These are phyloP conservation scores for Ceratocystis smalleyi DNA, from an alignment of 2,329 filamentous ascomycete species.

Conservation along the genomic window DNA sequence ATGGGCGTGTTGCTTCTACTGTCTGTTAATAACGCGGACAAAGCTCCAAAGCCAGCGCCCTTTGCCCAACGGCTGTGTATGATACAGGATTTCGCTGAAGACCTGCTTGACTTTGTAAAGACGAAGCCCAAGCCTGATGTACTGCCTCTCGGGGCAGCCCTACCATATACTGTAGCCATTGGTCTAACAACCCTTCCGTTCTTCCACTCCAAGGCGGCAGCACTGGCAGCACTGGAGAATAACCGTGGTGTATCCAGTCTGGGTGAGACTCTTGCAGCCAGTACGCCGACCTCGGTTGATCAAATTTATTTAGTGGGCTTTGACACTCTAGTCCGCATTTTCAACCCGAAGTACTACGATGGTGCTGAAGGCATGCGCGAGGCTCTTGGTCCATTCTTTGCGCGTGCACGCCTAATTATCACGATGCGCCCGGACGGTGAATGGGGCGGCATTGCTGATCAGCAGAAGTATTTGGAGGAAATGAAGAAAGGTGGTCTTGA, in stretches of 20 bases:
- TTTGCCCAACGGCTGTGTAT: conserved; percentile 54
- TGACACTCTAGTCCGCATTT: conserved; percentile 59
- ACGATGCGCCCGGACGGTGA: conserved; percentile 45
- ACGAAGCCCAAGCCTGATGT: background rate
- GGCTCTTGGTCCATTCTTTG: conserved; percentile 48
- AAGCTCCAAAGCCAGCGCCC: conserved; percentile 48
- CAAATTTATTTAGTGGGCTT: conserved; percentile 61
- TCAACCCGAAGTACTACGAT: conserved; percentile 56
- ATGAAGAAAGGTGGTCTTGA: conserved; percentile 25
- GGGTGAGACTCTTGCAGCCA: background rate
- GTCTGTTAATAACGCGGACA: conserved; percentile 50
- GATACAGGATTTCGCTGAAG: conserved; percentile 53
- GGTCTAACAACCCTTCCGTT: conserved; percentile 57
- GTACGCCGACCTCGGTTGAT: conserved; percentile 21
- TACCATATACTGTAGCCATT: conserved; percentile 38
- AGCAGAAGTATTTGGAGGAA: conserved; percentile 36
- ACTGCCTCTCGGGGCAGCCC: background rate
- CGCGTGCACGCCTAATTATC: conserved; percentile 44
- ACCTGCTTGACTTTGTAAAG: conserved; percentile 26
- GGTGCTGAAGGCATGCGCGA: background rate
- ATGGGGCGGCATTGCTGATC: conserved; percentile 35
- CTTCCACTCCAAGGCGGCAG: conserved; percentile 55
- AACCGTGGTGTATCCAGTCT: conserved; percentile 26
- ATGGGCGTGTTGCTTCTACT: conserved; percentile 42
- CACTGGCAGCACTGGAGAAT: conserved; percentile 32